A percentile compares a stretch with the other conserved stretches of the same genome.
Conservation (phyloP, 164 flowering plant genomes). For the Litsea cubeba region DNA sequence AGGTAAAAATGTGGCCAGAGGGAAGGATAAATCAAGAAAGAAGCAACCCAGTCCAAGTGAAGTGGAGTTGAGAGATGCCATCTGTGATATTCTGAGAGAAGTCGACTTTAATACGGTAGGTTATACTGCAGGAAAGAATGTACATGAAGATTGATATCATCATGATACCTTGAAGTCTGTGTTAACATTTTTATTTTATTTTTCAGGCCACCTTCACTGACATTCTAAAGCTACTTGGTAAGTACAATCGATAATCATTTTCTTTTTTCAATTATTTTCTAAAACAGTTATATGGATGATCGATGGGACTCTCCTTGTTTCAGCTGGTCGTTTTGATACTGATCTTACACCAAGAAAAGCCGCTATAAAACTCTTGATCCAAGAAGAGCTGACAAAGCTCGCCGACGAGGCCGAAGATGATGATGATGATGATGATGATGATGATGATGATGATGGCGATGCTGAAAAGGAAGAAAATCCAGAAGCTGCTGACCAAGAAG, state of each 20-base stretch:
- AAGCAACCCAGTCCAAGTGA: conserved; percentile 50
- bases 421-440: conserved; percentile 27
- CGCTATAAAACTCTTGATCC: conserved; percentile 70
- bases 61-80: conserved; percentile 56
- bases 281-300: too few relatives aligned
- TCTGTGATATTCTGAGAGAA: conserved; percentile 77
- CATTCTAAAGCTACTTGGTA: conserved; percentile 41
- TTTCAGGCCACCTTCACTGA: conserved; percentile 54
- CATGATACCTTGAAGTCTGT: background rate
- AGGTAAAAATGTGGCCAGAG: conserved; percentile 41
- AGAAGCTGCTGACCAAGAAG: conserved; percentile 32
- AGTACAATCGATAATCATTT: background rate
- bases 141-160: background rate
- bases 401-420: conserved; percentile 75
- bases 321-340: conserved; percentile 46
- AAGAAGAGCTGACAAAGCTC: conserved; percentile 81
- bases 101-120: conserved; percentile 92
- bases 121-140: background rate
- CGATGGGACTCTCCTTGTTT: conserved; percentile 2
- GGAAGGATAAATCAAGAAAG: conserved; percentile 45
- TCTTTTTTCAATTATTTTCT: background rate
- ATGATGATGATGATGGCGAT: conserved; percentile 26
- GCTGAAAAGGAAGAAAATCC: conserved; percentile 14
- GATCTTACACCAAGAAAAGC: conserved; percentile 70
- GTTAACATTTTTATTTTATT: too few relatives aligned